phyloP scores from a whole-genome alignment of 495 filamentous ascomycete species.

The Rhizodiscina lignyota region DNA sequence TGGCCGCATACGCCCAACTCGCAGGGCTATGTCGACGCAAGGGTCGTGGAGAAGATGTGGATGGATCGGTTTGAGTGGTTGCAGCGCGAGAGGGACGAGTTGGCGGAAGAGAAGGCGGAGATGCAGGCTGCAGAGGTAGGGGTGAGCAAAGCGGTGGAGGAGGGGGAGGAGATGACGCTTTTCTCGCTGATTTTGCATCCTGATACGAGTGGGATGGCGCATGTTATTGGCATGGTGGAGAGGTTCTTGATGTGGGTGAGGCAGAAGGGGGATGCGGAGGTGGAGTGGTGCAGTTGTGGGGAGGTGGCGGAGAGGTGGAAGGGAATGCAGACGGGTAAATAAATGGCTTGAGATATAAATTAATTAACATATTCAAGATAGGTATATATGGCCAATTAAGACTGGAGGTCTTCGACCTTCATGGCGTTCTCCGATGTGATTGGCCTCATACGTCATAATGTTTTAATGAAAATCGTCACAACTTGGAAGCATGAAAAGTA shows the following conservation, averaged over 20 bases:
- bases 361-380: not conserved
- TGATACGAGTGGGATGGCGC: slow-evolving; percentile 45
- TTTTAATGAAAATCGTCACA: too few relatives aligned
- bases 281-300: slow-evolving; percentile 29
- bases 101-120: slow-evolving; percentile 2
- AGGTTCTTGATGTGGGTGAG: slow-evolving; percentile 36
- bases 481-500: too few relatives aligned
- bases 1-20: slow-evolving; percentile 32
- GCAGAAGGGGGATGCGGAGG: slow-evolving; percentile 26
- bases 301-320: slow-evolving; percentile 26
- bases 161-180: slow-evolving; percentile 17
- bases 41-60: slow-evolving; percentile 38
- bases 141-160: too few relatives aligned
- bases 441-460: too few relatives aligned
- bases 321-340: too few relatives aligned
- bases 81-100: slow-evolving; percentile 13
- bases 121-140: too few relatives aligned
- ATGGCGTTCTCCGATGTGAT: not conserved
- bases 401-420: not conserved
- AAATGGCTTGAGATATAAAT: not conserved
- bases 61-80: slow-evolving; percentile 30
- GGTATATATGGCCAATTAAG: not conserved
- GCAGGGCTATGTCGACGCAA: slow-evolving; percentile 34
- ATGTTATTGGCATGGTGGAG: slow-evolving; percentile 44
- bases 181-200: slow-evolving; percentile 39